phyloP scores from a whole-genome alignment of 805 yeast species.

The Starmerella apis region DNA sequence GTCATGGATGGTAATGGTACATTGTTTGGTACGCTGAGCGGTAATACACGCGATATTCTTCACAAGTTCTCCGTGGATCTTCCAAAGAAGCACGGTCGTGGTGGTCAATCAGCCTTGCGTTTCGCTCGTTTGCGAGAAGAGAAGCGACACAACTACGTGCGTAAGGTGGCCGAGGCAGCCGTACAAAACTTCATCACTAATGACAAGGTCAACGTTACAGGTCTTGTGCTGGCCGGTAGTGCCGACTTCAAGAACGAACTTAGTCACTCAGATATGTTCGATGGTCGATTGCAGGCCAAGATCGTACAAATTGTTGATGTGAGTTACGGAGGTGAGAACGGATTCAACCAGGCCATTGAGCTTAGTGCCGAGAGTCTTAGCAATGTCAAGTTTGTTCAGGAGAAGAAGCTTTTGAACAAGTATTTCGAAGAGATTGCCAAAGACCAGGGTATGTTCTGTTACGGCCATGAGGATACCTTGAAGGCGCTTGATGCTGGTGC shows the following conservation, averaged over 20 bases:
- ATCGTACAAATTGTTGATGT: constrained; percentile 89
- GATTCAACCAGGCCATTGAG: constrained; percentile 98
- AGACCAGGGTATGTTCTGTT: constrained; percentile 95
- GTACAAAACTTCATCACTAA: constrained; percentile 92
- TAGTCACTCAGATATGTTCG: constrained; percentile 86
- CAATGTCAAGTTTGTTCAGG: constrained; percentile 95
- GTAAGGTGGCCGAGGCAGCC: constrained; percentile 97
- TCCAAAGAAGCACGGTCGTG: constrained; percentile 99
- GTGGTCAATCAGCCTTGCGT: constrained; percentile 99
- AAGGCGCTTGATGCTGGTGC: constrained; percentile 97
- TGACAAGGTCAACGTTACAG: constrained; percentile 90
- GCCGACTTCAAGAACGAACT: constrained; percentile 97
- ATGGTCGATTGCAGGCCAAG: constrained; percentile 74
- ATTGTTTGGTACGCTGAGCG: constrained; percentile 85
- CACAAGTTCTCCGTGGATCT: constrained; percentile 95
- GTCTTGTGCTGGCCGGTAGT: constrained; percentile 93
- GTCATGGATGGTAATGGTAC: constrained; percentile 99
- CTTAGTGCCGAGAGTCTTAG: constrained; percentile 93
- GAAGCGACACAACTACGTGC: constrained; percentile 95
- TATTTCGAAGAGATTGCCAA: constrained; percentile 97
- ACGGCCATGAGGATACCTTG: constrained; percentile 91
- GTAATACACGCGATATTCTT: constrained; percentile 91
- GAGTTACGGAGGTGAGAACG: constrained; percentile 98
- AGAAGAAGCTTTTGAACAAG: constrained; percentile 81
- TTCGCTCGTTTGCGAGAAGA: constrained; percentile 98